Conservation (phyloP, 441 rosid species). For the Omphalea diandra region DNA sequence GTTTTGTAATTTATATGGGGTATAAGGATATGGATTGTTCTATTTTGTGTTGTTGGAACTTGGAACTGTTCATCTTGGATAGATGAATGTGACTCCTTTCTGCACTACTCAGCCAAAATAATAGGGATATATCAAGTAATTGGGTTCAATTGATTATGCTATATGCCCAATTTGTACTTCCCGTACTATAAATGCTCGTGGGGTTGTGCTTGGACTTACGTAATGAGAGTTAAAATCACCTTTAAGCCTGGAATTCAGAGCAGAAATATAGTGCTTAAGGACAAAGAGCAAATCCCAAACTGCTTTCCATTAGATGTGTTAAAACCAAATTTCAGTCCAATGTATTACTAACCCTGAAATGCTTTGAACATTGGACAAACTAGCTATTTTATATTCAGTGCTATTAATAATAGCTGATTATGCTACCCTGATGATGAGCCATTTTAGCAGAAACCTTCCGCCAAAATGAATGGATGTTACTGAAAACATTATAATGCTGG, state of each 20-base stretch:
- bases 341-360: no score
- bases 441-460: neutral
- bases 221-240: conserved; percentile 3
- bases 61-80: neutral
- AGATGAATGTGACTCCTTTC: neutral
- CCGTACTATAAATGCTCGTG: neutral
- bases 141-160: neutral
- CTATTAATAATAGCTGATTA: neutral
- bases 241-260: neutral
- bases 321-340: neutral
- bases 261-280: neutral
- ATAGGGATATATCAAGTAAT: neutral
- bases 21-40: neutral
- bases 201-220: neutral
- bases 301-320: neutral
- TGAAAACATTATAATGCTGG: neutral
- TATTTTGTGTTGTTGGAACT: neutral
- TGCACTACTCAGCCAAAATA: neutral
- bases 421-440: neutral
- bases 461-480: neutral
- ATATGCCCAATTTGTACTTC: neutral
- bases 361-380: neutral
- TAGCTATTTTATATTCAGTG: conserved; percentile 1
- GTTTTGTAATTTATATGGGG: neutral
- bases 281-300: neutral